Conservation (phyloP, 1,139 yeast species). For the Pichia cactophila region DNA sequence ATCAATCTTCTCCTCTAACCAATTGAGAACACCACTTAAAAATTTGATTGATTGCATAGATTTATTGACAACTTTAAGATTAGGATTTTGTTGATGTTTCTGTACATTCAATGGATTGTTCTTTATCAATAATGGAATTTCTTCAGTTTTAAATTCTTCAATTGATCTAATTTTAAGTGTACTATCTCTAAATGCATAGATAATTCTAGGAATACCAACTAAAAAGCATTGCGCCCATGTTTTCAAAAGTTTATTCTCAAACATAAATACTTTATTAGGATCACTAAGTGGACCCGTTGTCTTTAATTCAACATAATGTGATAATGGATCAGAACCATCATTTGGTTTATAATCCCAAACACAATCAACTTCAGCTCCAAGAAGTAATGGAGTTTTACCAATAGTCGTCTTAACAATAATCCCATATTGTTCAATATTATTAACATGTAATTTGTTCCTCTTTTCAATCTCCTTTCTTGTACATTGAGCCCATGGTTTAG, state of each 20-base stretch:
- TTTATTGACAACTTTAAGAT: constrained; percentile 31
- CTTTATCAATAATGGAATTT: constrained; percentile 58
- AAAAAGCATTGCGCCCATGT: constrained; percentile 95
- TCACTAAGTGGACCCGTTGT: constrained; percentile 52
- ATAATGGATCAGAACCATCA: constrained; percentile 39
- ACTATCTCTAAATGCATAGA: constrained; percentile 84
- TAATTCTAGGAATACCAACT: constrained; percentile 68
- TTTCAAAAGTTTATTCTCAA: constrained; percentile 65
- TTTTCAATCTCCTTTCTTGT: constrained; percentile 60
- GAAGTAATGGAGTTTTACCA: constrained; percentile 57
- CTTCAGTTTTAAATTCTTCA: constrained; percentile 72
- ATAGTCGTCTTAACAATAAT: constrained; percentile 79
- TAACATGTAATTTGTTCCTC: constrained; percentile 48
- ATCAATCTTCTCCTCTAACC: constrained; percentile 57
- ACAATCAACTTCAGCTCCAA: constrained; percentile 92
- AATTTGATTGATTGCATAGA: constrained; percentile 77
- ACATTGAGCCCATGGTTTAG: constrained; percentile 67
- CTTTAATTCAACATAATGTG: constrained; percentile 82
- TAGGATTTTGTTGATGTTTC: constrained; percentile 22
- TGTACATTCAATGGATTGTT: constrained; percentile 32
- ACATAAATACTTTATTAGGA: constrained; percentile 46
- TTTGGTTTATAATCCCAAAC: constrained; percentile 73
- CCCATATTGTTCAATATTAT: constrained; percentile 66
- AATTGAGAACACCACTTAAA: constrained; percentile 77
- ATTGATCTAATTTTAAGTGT: constrained; percentile 52